phyloP scores from a whole-genome alignment of 208 protist genomes.

The Plasmodiophora brassicae region DNA sequence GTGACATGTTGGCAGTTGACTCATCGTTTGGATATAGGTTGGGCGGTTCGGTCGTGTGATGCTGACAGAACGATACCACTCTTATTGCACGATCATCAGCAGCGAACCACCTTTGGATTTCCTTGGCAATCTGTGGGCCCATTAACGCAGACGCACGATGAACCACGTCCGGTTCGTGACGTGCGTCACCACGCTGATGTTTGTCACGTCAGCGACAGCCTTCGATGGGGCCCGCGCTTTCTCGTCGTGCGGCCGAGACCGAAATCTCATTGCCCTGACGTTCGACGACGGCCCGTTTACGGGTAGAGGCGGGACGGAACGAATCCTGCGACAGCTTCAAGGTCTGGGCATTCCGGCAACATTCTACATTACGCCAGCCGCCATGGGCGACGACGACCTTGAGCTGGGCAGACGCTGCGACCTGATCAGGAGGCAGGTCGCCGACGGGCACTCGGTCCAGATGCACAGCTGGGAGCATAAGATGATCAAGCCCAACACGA shows the following conservation, averaged over 20 bases:
- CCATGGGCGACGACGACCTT: constrained; percentile 7
- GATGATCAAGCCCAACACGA: neutral
- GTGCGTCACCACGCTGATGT: no score
- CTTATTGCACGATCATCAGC: no score
- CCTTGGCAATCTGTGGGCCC: no score
- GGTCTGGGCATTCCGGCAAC: neutral
- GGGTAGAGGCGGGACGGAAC: neutral
- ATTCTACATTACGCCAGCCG: neutral
- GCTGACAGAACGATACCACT: no score
- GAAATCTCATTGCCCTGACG: neutral
- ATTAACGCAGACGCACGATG: no score
- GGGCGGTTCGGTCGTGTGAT: no score
- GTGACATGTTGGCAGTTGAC: no score
- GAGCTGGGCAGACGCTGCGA: neutral
- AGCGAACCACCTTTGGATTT: no score
- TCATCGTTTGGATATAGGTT: no score
- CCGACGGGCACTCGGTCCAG: neutral
- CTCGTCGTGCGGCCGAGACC: neutral
- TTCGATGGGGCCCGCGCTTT: no score
- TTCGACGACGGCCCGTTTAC: neutral
- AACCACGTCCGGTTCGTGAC: no score
- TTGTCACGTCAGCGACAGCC: no score
- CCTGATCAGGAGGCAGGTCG: neutral
- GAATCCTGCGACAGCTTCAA: neutral
- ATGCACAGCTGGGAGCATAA: neutral